Base-by-base conservation (phyloP, 805 yeast species). In the Yamadazyma scolyti region DNA sequence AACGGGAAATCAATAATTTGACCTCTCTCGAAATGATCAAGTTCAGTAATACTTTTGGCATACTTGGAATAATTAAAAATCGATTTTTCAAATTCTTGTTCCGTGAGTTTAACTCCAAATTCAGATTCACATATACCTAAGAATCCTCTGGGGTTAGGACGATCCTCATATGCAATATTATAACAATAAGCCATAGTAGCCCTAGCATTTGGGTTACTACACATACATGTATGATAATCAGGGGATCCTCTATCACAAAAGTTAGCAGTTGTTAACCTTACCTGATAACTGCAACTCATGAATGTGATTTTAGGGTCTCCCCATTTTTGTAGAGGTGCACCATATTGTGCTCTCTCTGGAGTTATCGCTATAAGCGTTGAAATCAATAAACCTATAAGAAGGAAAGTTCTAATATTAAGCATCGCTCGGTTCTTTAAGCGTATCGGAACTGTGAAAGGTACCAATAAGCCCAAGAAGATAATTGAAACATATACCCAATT, bases 391-490 rank as follows among this genome's bases (percentile, higher is more conserved):
- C 8, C 36, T 20, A 34, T 34, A 31, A 25, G 27, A 37, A 26
- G 29, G 54, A 19, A 49, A 43, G 39, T 45, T 51, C 31, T 51
- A 44, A 38, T 39, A 39, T 10, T 30, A 16, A 37, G 17, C 11
- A 42, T 16, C 7, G 9, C 4, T 47, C 44, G 26, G 67, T 58
- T 51, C 85, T 80, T 52, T 77, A 77, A 39, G 56, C 75, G 31
- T 65, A 70, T 33, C 77, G 82, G 44, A 5, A 47, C 25, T 11
- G 34, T 11, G 10, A 48, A 43, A 7, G 54, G 56, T 14, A 39
- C 11, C 11, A 50, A 37, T 12, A 42, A 19, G 21, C 36, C 20
- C 16, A 34, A 28, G 4, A 49, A 23, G 11, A 31, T 39, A 11
- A 45, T 14, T 13, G 53, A 41, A 17, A 39, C 19, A 23, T 42